phyloP scores from a whole-genome alignment of 129 eudicot genomes.

The Apium graveolens region DNA sequence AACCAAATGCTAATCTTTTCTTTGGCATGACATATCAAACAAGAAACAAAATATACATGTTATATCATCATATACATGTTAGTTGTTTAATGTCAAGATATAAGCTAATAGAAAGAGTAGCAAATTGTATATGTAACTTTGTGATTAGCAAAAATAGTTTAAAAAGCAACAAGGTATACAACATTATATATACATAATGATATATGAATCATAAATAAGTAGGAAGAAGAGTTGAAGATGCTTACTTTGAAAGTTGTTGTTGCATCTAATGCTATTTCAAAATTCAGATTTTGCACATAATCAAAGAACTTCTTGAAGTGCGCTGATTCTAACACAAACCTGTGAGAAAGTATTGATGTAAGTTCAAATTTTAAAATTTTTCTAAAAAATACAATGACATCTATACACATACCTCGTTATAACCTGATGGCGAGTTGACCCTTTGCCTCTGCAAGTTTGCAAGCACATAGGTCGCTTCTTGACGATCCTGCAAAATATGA shows the following conservation, averaged over 20 bases:
- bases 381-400: not conserved
- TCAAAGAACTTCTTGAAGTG: constrained; percentile 68
- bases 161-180: no score
- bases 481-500: constrained; percentile 38
- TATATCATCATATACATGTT: no score
- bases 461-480: constrained; percentile 43
- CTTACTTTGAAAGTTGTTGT: constrained; percentile 67
- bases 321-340: constrained; percentile 74
- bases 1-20: no score
- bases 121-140: no score
- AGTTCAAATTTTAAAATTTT: not conserved
- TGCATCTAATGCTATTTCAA: constrained; percentile 86
- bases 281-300: constrained; percentile 69
- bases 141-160: no score
- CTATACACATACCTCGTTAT: constrained; percentile 49
- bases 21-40: no score
- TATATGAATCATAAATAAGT: not conserved
- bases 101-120: no score
- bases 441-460: constrained; percentile 42
- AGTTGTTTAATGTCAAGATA: no score
- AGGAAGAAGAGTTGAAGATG: constrained; percentile 3
- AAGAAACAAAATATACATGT: no score
- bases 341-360: constrained; percentile 7
- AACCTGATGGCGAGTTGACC: constrained; percentile 67
- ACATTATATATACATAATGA: not conserved